Base-by-base conservation (phyloP, 2,329 filamentous ascomycete species). In the Chrysosphaeria jannelii region DNA sequence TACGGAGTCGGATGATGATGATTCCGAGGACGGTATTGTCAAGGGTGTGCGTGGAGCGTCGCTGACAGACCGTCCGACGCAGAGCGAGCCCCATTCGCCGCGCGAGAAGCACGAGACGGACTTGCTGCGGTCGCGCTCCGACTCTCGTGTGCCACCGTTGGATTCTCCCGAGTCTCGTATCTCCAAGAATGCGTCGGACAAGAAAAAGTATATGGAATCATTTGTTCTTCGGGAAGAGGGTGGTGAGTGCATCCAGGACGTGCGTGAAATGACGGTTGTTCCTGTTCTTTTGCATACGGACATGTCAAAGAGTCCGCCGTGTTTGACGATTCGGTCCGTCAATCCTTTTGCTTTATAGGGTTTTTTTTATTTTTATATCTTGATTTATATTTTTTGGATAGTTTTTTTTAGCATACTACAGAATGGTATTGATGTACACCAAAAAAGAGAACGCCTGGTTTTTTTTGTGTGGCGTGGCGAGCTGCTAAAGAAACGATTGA, bases 281-380 rank as follows among this genome's bases (percentile, higher is more conserved):
- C 85, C 85, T n/a, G 72, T 97, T 34, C 89, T 97, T 42, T 51
- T 97, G 39, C 93, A 90, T 66, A 93, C 85, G 33, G 85, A 97
- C 50, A 60, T 97, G 38, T 75, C 58, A 50, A 97, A 97, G 72
- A 93, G 81, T 51, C 85, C 85, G 49, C 85, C 85, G 79, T 97
- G 71, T 66, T 11, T 15, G 9, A 13, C 16, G 16, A 18, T 13
- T 23, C 13, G 13, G 10, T 21, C 2, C 17, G 12, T 13, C n/a
- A 2, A 18, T 5, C 6, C 13, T 14, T n/a, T 14, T 14, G 4
- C n/a, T 16, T 10, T 13, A 11, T 13, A 3, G 3, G 4, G 9
- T 7, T 10, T n/a, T 18, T 18, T 18, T 18, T n/a, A 18, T 7
- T n/a, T 7, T 18, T 23, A 9, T 28, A 14, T 14, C 15, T 14